phyloP scores from a whole-genome alignment of 768 basidiomycete species.

The Suillus fuscotomentosus region DNA sequence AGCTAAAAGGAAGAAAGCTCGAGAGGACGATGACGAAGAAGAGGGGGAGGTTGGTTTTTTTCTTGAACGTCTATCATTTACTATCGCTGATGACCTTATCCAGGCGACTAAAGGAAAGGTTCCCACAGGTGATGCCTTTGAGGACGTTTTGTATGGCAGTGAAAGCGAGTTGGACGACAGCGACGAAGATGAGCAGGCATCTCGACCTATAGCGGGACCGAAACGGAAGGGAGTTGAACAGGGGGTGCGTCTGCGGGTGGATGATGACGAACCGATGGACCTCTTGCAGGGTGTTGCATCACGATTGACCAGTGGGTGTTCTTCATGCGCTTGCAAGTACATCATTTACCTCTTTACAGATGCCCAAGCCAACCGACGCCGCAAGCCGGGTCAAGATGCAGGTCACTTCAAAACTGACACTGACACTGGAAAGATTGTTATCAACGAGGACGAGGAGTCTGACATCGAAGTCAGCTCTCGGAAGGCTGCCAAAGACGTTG shows the following conservation, averaged over 20 bases:
- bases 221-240: constrained; percentile 37
- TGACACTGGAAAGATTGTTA: constrained; percentile 77
- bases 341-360: constrained; percentile 28
- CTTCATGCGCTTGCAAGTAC: not conserved
- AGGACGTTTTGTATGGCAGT: constrained; percentile 95
- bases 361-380: constrained; percentile 47
- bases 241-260: constrained; percentile 72
- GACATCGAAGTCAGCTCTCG: constrained; percentile 41
- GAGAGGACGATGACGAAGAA: constrained; percentile 55
- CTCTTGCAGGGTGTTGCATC: constrained; percentile 78
- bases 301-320: constrained; percentile 62
- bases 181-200: constrained; percentile 51
- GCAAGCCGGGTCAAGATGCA: constrained; percentile 86
- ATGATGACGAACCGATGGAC: constrained; percentile 95
- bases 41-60: constrained; percentile 45
- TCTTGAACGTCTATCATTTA: not conserved
- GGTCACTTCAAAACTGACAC: constrained; percentile 85
- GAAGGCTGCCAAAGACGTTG: constrained; percentile 49
- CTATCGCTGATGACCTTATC: not conserved
- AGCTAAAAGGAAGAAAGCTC: constrained; percentile 84
- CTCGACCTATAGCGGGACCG: constrained; percentile 28
- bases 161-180: constrained; percentile 85
- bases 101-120: constrained; percentile 48
- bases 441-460: constrained; percentile 57
- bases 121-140: constrained; percentile 84